These are phyloP conservation scores for Cornus kousa DNA, from an alignment of 148 eudicot species.

Conservation along the genomic window DNA sequence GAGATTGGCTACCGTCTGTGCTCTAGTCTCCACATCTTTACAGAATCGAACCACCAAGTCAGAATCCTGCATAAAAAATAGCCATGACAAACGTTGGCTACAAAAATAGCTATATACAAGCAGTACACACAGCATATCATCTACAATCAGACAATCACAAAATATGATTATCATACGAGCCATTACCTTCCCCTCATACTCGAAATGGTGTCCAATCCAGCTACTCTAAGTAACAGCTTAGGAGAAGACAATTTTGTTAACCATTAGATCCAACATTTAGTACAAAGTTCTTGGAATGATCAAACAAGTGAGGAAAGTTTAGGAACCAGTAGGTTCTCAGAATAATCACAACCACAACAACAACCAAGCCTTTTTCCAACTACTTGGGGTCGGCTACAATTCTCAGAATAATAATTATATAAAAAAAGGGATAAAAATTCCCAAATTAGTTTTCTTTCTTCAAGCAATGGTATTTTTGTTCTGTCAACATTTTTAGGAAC, in stretches of 20 bases:
- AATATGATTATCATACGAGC: constrained; percentile 1
- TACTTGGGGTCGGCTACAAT: too few relatives aligned
- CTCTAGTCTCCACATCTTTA: constrained; percentile 87
- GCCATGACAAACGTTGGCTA: background rate
- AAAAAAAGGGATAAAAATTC: background rate
- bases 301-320: background rate
- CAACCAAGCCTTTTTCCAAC: too few relatives aligned
- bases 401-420: too few relatives aligned
- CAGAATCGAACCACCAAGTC: constrained; percentile 85
- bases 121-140: background rate
- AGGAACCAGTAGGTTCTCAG: background rate
- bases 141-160: background rate
- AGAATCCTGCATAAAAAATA: constrained; percentile 48
- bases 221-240: constrained; percentile 51
- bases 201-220: constrained; percentile 67
- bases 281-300: background rate
- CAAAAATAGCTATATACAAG: background rate
- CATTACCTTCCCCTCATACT: constrained; percentile 78
- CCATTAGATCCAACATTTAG: constrained; percentile 5
- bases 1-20: constrained; percentile 50
- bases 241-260: constrained; percentile 23
- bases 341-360: background rate
- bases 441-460: background rate
- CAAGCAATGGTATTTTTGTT: background rate
- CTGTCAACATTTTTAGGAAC: background rate